These are phyloP conservation scores for Vigna radiata DNA, from an alignment of 306 rosid genomes.

Conservation along the genomic window DNA sequence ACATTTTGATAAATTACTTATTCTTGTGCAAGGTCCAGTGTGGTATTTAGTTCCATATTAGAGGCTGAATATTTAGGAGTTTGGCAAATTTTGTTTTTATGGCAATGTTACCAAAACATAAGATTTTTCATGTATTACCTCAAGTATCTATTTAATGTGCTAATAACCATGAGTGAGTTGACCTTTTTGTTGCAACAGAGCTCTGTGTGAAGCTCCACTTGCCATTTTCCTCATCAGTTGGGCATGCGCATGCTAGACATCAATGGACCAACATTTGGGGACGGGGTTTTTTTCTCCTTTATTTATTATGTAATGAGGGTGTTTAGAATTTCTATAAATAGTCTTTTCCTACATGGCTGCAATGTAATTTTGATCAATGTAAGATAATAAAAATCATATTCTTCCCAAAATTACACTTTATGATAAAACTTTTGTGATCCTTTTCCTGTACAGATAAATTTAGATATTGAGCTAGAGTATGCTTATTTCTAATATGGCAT, in stretches of 20 bases:
- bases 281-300: background rate
- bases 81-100: conserved; percentile 14
- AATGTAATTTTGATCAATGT: background rate
- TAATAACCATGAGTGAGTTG: conserved; percentile 18
- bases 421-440: background rate
- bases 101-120: conserved; percentile 22
- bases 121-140: conserved; percentile 33
- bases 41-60: conserved; percentile 28
- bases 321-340: background rate
- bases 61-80: conserved; percentile 21
- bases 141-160: conserved; percentile 37
- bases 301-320: background rate
- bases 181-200: background rate
- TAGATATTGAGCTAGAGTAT: background rate
- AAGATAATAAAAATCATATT: background rate
- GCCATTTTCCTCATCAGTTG: background rate
- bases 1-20: conserved; percentile 14
- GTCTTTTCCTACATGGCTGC: too few species aligned
- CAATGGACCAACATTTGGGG: background rate
- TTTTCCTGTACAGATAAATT: background rate
- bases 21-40: conserved; percentile 11
- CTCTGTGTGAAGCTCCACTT: background rate
- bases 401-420: background rate
- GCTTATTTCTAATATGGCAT: background rate
- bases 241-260: too few species aligned